Evolutionary conservation across 495 filamentous ascomycete species (phyloP).

Genomic region (Clohesyomyces aquaticus): DNA sequence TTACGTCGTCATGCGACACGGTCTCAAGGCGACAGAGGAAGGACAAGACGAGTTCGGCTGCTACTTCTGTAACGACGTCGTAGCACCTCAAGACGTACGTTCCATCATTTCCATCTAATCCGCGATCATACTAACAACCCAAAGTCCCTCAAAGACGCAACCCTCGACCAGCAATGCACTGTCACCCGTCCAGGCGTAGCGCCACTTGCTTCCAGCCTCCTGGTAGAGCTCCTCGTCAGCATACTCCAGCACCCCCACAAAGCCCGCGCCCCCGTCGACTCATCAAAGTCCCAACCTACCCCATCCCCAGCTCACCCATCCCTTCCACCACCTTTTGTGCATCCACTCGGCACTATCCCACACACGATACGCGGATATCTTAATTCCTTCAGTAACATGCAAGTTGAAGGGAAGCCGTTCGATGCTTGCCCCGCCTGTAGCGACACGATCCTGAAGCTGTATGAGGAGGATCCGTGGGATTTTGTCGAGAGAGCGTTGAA

Average conservation of each 20-base stretch:
- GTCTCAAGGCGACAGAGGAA: conserved; percentile 53
- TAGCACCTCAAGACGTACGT: conserved; percentile 90
- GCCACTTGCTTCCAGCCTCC: conserved; percentile 85
- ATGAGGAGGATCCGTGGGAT: conserved; percentile 75
- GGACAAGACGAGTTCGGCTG: conserved; percentile 78
- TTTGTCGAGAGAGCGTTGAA: conserved; percentile 87
- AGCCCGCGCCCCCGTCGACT: conserved; percentile 59
- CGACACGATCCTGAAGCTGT: conserved; percentile 70
- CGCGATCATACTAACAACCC: background rate
- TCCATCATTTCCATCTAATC: background rate
- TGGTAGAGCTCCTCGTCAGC: conserved; percentile 87
- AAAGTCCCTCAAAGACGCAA: conserved; percentile 90
- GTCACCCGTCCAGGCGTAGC: conserved; percentile 93
- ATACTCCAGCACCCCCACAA: conserved; percentile 80
- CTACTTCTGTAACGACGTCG: conserved; percentile 98
- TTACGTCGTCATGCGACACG: conserved; percentile 96
- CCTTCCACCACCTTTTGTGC: conserved; percentile 47
- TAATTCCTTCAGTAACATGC: conserved; percentile 79
- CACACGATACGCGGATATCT: conserved; percentile 94
- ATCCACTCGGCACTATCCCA: conserved; percentile 85
- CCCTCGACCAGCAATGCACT: conserved; percentile 96
- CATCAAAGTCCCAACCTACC: conserved; percentile 16
- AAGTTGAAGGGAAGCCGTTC: conserved; percentile 80
- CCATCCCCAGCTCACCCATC: conserved; percentile 32
- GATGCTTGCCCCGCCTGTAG: conserved; percentile 93